These are phyloP conservation scores for Obelidium mucronatum DNA, from an alignment of 192 early-diverging fungal species.

Conservation along the genomic window DNA sequence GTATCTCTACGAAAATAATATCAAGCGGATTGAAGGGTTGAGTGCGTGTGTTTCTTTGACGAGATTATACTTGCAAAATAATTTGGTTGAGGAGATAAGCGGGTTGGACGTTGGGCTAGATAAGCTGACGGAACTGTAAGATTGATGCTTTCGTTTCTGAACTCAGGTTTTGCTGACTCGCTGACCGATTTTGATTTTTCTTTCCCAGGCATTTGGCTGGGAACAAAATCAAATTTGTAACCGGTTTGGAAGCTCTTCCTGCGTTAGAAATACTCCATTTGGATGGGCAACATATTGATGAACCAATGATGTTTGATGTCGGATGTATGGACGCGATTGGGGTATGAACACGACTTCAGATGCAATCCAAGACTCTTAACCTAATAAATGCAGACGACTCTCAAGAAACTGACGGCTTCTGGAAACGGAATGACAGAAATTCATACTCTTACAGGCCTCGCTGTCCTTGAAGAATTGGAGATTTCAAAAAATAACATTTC, in stretches of 20 bases:
- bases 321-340: slow-evolving; percentile 42
- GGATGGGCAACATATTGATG: slow-evolving; percentile 49
- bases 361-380: background rate
- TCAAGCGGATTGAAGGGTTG: slow-evolving; percentile 51
- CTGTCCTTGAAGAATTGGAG: slow-evolving; percentile 46
- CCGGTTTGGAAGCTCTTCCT: slow-evolving; percentile 42
- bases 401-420: slow-evolving; percentile 35
- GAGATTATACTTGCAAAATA: slow-evolving; percentile 57
- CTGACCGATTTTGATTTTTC: background rate
- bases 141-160: background rate
- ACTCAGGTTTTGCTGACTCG: background rate
- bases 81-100: slow-evolving; percentile 51
- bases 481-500: slow-evolving; percentile 43
- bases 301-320: slow-evolving; percentile 43
- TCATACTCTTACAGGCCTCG: slow-evolving; percentile 27
- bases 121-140: slow-evolving; percentile 46
- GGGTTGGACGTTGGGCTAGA: slow-evolving; percentile 51
- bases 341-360: slow-evolving; percentile 40
- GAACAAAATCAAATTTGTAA: slow-evolving; percentile 50
- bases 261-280: slow-evolving; percentile 55
- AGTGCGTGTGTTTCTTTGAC: slow-evolving; percentile 41
- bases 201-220: slow-evolving; percentile 48
- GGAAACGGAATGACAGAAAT: slow-evolving; percentile 43
- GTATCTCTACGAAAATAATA: slow-evolving; percentile 63
- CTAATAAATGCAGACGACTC: slow-evolving; percentile 7